These are phyloP conservation scores for Galeopsis tetrahit DNA, from an alignment of 257 asterid genomes.

Conservation along the genomic window DNA sequence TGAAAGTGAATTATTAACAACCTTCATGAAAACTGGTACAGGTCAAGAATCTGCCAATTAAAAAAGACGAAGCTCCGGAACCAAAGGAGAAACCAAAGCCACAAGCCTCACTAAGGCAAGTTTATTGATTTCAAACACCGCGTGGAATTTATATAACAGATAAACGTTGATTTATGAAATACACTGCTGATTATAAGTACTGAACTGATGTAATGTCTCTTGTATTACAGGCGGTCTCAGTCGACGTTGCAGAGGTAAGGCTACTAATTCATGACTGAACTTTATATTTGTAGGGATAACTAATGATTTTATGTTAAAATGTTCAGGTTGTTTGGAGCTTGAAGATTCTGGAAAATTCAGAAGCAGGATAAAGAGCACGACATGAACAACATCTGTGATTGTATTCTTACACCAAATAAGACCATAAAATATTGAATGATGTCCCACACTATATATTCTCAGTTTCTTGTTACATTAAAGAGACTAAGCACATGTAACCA, in stretches of 20 bases:
- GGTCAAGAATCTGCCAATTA: constrained; percentile 58
- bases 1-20: neutral
- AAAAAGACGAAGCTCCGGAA: constrained; percentile 60
- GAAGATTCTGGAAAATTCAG: constrained; percentile 27
- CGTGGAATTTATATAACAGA: neutral
- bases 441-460: neutral
- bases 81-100: constrained; percentile 56
- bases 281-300: constrained; percentile 18
- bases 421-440: neutral
- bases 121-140: neutral
- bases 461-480: neutral
- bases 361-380: constrained; percentile 27
- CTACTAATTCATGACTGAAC: neutral
- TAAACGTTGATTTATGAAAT: neutral
- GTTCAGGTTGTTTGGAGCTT: constrained; percentile 69
- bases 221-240: constrained; percentile 59
- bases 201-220: constrained; percentile 36
- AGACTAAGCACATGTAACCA: too few species aligned
- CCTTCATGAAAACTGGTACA: constrained; percentile 32
- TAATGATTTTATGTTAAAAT: constrained; percentile 13
- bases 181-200: too few species aligned
- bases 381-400: constrained; percentile 16
- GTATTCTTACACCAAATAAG: constrained; percentile 1
- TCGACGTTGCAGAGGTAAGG: constrained; percentile 61
- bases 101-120: constrained; percentile 51